phyloP scores from a whole-genome alignment of 441 rosid species.

The Omphalea diandra region DNA sequence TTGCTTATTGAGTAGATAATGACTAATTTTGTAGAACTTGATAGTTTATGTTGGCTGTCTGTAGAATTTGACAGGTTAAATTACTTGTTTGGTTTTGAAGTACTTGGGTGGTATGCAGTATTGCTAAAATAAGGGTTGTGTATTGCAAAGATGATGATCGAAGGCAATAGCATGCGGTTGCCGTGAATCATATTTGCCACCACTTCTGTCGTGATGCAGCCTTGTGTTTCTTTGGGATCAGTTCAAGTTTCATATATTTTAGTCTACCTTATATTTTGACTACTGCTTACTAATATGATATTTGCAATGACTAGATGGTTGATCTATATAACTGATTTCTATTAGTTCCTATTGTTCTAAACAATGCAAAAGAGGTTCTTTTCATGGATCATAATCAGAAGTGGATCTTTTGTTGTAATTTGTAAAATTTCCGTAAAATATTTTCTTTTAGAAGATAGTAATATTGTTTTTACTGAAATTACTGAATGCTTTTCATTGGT shows the following conservation, averaged over 20 bases:
- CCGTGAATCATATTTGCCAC: neutral
- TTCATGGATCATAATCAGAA: neutral
- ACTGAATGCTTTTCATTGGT: neutral
- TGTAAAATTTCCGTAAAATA: neutral
- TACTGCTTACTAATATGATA: neutral
- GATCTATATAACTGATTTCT: neutral
- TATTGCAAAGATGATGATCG: neutral
- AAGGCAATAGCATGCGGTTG: neutral
- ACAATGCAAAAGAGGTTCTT: neutral
- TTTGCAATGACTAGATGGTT: slow-evolving; percentile 1
- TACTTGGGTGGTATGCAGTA: neutral
- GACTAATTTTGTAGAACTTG: slow-evolving; percentile 1
- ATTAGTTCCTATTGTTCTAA: neutral
- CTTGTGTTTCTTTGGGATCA: neutral
- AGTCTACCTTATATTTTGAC: neutral
- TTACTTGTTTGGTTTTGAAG: neutral
- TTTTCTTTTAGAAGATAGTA: neutral
- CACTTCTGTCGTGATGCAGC: neutral
- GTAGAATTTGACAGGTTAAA: no score
- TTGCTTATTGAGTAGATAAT: neutral
- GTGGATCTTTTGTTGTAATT: neutral
- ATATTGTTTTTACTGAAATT: neutral
- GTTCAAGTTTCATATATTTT: neutral
- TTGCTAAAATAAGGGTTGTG: neutral
- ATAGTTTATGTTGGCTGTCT: neutral